These are phyloP conservation scores for Hericium coralloides DNA, from an alignment of 768 basidiomycete species.

Conservation along the genomic window DNA sequence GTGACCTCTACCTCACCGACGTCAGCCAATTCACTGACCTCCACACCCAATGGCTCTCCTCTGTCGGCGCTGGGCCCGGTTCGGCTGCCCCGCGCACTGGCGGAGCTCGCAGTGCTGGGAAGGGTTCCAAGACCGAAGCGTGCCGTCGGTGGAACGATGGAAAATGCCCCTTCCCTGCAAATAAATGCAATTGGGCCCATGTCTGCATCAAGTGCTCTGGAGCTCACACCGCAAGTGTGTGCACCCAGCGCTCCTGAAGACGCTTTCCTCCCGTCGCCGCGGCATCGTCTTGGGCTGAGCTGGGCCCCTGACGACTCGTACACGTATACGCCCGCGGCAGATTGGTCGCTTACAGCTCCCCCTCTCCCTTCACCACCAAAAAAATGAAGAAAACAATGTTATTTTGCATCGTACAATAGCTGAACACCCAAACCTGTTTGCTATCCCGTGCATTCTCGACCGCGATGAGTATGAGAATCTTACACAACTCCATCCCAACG, in stretches of 20 bases:
- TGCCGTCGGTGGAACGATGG: constrained; percentile 21
- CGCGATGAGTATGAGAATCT: constrained; percentile 22
- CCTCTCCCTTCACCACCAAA: constrained; percentile 13
- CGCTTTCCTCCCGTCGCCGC: neutral
- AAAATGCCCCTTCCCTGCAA: no score
- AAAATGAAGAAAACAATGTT: constrained; percentile 6
- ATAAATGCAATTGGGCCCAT: constrained; percentile 18
- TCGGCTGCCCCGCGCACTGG: neutral
- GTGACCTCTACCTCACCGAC: constrained; percentile 17
- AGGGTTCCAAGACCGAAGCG: constrained; percentile 1
- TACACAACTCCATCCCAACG: constrained; percentile 29
- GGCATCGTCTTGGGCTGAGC: neutral
- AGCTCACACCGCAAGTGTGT: constrained; percentile 3
- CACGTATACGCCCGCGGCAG: neutral
- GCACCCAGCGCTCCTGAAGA: neutral
- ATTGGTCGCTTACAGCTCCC: neutral
- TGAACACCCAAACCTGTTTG: constrained; percentile 24
- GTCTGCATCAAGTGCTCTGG: constrained; percentile 13
- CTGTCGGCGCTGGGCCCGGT: neutral
- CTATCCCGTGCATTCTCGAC: constrained; percentile 28
- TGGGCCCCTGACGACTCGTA: neutral
- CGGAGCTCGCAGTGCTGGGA: neutral
- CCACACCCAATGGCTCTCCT: constrained; percentile 1
- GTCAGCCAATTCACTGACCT: constrained; percentile 5
- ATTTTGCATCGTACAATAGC: constrained; percentile 16